Evolutionary conservation across 2,329 filamentous ascomycete species (phyloP).

Genomic region (Stemphylium lycopersici): DNA sequence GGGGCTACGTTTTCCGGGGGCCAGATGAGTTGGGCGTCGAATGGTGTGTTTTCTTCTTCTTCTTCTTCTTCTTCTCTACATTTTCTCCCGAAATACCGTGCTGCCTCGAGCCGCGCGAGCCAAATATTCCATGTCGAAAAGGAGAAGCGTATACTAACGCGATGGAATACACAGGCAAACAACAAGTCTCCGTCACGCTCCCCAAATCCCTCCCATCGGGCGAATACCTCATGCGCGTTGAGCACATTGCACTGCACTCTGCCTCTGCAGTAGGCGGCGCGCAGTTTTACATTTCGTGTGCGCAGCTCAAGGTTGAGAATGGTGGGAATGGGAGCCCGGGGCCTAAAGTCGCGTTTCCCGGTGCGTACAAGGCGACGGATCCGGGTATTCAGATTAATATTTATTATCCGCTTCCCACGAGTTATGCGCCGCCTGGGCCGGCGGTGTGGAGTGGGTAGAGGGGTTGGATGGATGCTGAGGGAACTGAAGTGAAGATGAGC

Average conservation of each 20-base stretch:
- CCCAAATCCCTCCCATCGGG: slow-evolving; percentile 51
- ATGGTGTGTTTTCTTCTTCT: slow-evolving; percentile 16
- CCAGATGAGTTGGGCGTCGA: slow-evolving; percentile 33
- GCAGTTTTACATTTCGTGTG: slow-evolving; percentile 55
- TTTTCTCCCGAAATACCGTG: too few species aligned
- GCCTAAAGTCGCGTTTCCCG: slow-evolving; percentile 50
- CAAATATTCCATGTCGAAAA: too few species aligned
- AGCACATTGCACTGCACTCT: slow-evolving; percentile 56
- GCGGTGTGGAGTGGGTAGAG: slow-evolving; percentile 27
- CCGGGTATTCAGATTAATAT: slow-evolving; percentile 38
- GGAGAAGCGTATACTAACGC: too few species aligned
- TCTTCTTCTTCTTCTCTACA: too few species aligned
- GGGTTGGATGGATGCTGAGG: too few species aligned
- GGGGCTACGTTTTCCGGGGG: slow-evolving; percentile 25
- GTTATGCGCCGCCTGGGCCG: slow-evolving; percentile 29
- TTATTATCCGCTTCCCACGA: slow-evolving; percentile 31
- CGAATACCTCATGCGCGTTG: slow-evolving; percentile 55
- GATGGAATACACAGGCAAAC: slow-evolving; percentile 11
- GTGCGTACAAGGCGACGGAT: slow-evolving; percentile 37
- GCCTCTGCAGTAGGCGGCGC: slow-evolving; percentile 42
- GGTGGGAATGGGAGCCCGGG: slow-evolving; percentile 46
- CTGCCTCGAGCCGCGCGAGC: too few species aligned
- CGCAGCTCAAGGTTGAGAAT: slow-evolving; percentile 52
- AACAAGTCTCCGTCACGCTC: slow-evolving; percentile 44
- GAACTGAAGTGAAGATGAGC: too few species aligned